Evolutionary conservation across 176 grass and related monocot species (phyloP).

Genomic region (Musa itinerans): DNA sequence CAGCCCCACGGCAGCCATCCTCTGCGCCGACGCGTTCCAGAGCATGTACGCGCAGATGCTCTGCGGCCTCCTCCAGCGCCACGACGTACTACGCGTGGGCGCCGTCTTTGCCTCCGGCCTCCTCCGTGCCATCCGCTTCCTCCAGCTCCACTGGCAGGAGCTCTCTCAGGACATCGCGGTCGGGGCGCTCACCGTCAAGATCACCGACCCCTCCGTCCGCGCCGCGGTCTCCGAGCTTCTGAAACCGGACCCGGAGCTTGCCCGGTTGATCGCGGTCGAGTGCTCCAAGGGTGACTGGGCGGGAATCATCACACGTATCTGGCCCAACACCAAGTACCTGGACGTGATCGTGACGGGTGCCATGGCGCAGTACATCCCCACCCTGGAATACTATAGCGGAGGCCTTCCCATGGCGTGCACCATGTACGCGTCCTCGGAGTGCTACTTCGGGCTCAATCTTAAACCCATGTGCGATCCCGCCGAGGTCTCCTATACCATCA

Average conservation of each 20-base stretch:
- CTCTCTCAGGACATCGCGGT: constrained; percentile 40
- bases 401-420: constrained; percentile 7
- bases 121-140: constrained; percentile 50
- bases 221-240: constrained; percentile 30
- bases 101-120: constrained; percentile 51
- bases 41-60: constrained; percentile 74
- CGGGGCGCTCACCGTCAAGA: constrained; percentile 24
- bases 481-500: constrained; percentile 16
- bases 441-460: constrained; percentile 14
- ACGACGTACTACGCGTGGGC: constrained; percentile 47
- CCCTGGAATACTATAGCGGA: background rate
- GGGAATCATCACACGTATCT: background rate
- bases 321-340: constrained; percentile 4
- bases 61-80: constrained; percentile 53
- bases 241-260: background rate
- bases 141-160: constrained; percentile 44
- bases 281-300: constrained; percentile 1
- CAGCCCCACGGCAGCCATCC: constrained; percentile 50
- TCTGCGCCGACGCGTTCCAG: constrained; percentile 55
- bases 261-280: background rate
- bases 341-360: constrained; percentile 4
- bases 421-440: constrained; percentile 15
- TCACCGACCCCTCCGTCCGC: constrained; percentile 37
- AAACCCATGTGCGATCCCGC: constrained; percentile 1
- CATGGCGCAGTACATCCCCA: constrained; percentile 10